Evolutionary conservation across 768 basidiomycete genomes (phyloP).

Genomic region (Amanita jacksonii): DNA sequence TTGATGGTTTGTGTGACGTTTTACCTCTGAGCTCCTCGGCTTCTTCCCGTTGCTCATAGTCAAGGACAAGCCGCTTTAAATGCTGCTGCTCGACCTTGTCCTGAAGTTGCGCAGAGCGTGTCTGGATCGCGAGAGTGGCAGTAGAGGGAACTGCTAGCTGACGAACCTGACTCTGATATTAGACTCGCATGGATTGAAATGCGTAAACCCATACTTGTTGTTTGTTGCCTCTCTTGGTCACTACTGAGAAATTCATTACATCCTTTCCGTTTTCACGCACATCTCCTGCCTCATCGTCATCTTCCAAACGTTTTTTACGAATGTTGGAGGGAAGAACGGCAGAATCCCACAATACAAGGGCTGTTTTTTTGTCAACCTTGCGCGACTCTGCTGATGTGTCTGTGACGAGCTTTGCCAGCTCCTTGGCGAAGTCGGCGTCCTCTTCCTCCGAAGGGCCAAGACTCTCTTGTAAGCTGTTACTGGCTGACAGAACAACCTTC

Average conservation of each 20-base stretch:
- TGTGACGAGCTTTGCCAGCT: conserved; percentile 90
- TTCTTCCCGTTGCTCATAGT: conserved; percentile 87
- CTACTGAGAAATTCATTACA: conserved; percentile 86
- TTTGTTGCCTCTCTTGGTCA: conserved; percentile 90
- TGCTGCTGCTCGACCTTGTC: conserved; percentile 97
- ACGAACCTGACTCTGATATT: conserved; percentile 23
- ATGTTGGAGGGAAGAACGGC: conserved; percentile 60
- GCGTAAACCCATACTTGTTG: conserved; percentile 56
- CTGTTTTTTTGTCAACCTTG: conserved; percentile 84
- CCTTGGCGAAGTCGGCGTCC: conserved; percentile 89
- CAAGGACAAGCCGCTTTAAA: conserved; percentile 86
- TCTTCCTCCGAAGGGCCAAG: conserved; percentile 83
- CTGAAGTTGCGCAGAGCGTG: conserved; percentile 83
- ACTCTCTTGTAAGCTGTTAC: conserved; percentile 49
- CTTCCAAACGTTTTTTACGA: conserved; percentile 58
- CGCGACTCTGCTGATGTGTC: conserved; percentile 77
- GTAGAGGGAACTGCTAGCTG: conserved; percentile 82
- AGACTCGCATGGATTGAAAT: neutral
- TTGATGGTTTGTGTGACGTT: neutral
- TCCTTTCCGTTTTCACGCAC: conserved; percentile 22
- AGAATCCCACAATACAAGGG: conserved; percentile 82
- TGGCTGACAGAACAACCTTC: conserved; percentile 57
- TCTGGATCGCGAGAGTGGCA: conserved; percentile 85
- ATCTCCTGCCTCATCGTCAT: conserved; percentile 41
- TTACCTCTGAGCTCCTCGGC: conserved; percentile 73